Evolutionary conservation across 306 rosid genomes (phyloP), one percentile per base, ranked within the genome.

Genomic region (Trifolium subterraneum): DNA sequence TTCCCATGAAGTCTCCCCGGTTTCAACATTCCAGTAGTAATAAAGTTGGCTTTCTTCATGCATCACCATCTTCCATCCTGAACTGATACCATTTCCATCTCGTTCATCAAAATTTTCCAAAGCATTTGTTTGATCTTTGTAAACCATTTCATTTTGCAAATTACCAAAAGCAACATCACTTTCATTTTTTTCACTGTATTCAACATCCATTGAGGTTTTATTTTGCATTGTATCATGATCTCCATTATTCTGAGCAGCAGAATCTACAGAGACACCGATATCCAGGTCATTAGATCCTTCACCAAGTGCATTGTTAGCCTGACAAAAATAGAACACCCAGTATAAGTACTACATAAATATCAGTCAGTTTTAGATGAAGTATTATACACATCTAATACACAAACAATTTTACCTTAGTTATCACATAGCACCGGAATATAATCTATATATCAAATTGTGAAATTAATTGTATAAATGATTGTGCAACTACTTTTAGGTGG

Each of bases 1-100:
- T 78, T 87, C 97, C 99, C 99, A 95, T 36, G 99, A 95, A 41
- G 99, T 95, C 84, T 92, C 99, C 38, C 99, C 99, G 14, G 98
- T 92, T 81, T 79, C 92, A 69, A 80, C 80, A 73, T 95, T 95
- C 99, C 99, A 95, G 87, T 95, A 95, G 82, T 90, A 95, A 75
- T 84, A 92, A 51, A 74, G 84, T 64, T 85, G 86, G 81, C 93
- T 92, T 84, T 90, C 99, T 76, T 92, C 98, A 51, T 95, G 99
- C 96, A 90, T 82, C 72, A 95, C 98, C 70, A 90, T 86, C 88
- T 89, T 89, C 99, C 99, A 95, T 59, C 92, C 92, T 39, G 85
- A 80, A 84, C 82, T 74, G 74, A 72, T 87, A 79, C 87, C 98
- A 70, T 86, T 84, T 25, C 70, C 42, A 52, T 36, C 82, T 82